Evolutionary conservation across 202 grass and related monocot species (phyloP).

Genomic region (Carex arenaria): DNA sequence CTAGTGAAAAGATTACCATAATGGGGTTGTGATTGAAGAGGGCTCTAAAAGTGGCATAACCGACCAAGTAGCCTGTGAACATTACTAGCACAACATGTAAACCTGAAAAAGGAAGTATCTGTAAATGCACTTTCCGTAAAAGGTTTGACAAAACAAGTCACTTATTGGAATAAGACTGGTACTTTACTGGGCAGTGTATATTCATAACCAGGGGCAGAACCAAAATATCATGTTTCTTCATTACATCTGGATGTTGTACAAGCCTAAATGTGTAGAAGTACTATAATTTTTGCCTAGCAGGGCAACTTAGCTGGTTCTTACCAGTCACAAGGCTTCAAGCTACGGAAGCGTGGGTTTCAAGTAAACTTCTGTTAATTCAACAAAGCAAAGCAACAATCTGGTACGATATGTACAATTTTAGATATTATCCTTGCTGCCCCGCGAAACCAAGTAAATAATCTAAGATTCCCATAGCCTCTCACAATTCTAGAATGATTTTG

Average conservation of each 20-base stretch:
- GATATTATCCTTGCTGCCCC: not conserved
- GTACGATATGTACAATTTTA: not conserved
- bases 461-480: not conserved
- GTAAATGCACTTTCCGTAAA: not conserved
- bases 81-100: slow-evolving; percentile 84
- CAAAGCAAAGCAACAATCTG: not conserved
- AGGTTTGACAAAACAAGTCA: not conserved
- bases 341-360: not conserved
- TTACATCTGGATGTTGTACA: not conserved
- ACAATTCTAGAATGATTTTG: not conserved
- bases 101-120: slow-evolving; percentile 38
- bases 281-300: not conserved
- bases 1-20: slow-evolving; percentile 44
- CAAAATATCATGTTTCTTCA: not conserved
- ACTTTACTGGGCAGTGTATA: not conserved
- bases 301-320: not conserved
- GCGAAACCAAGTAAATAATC: not conserved
- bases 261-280: not conserved
- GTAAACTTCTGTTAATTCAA: not conserved
- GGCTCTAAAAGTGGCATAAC: slow-evolving; percentile 68
- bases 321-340: not conserved
- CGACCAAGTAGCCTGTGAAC: slow-evolving; percentile 94
- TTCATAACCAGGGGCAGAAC: not conserved
- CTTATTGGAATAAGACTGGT: not conserved
- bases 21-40: slow-evolving; percentile 72